These are phyloP conservation scores for Hanseniaspora taiwanica DNA, from an alignment of 805 yeast genomes.

Conservation along the genomic window DNA sequence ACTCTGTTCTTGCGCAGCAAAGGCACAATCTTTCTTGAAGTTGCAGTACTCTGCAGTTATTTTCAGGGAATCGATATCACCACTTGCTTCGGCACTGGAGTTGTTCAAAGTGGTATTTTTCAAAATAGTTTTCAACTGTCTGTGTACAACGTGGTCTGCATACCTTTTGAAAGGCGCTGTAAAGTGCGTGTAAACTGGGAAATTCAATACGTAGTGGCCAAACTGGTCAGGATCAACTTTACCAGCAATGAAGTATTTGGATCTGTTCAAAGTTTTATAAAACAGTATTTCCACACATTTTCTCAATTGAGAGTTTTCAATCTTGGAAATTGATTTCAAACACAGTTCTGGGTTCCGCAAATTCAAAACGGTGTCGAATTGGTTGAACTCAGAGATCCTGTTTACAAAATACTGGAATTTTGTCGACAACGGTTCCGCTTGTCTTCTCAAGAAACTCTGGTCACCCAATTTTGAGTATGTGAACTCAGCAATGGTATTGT, in stretches of 20 bases:
- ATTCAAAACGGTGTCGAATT: conserved; percentile 11
- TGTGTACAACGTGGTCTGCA: conserved; percentile 83
- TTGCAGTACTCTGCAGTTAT: conserved; percentile 86
- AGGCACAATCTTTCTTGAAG: conserved; percentile 90
- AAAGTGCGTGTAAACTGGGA: conserved; percentile 85
- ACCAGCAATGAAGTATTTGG: conserved; percentile 82
- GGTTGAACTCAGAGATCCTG: conserved; percentile 53
- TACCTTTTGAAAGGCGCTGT: conserved; percentile 87
- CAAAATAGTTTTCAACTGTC: conserved; percentile 69
- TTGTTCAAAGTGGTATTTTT: conserved; percentile 26
- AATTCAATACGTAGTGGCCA: conserved; percentile 68
- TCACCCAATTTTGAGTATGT: conserved; percentile 68
- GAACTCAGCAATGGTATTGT: conserved; percentile 73
- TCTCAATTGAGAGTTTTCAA: conserved; percentile 50
- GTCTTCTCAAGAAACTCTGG: conserved; percentile 73
- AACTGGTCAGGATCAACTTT: conserved; percentile 65
- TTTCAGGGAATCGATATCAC: conserved; percentile 57
- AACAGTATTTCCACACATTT: conserved; percentile 67
- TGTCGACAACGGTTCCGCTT: conserved; percentile 67
- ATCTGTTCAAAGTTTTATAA: conserved; percentile 70
- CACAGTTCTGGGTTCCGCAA: conserved; percentile 39
- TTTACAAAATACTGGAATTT: conserved; percentile 69
- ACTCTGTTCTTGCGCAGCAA: conserved; percentile 87
- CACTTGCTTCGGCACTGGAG: conserved; percentile 41
- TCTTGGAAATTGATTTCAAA: conserved; percentile 52